phyloP scores from a whole-genome alignment of 495 filamentous ascomycete genomes.

The Xylaria cubensis region DNA sequence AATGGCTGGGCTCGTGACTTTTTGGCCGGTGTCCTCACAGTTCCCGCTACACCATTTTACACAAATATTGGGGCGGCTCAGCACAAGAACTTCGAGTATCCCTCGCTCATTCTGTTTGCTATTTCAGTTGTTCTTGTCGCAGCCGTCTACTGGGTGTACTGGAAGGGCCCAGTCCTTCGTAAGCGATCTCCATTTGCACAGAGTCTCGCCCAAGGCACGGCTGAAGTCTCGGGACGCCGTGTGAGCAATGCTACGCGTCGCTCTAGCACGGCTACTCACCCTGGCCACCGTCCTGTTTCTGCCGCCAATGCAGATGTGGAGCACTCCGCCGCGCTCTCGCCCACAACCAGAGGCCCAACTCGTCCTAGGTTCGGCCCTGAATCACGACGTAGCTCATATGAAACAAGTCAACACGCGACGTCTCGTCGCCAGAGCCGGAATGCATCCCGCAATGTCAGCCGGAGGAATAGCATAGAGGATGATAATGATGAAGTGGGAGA shows the following conservation, averaged over 20 bases:
- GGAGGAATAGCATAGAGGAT: conserved; percentile 34
- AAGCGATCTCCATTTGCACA: conserved; percentile 80
- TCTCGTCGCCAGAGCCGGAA: conserved; percentile 40
- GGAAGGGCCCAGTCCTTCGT: conserved; percentile 72
- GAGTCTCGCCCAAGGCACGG: conserved; percentile 62
- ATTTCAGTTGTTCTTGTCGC: conserved; percentile 73
- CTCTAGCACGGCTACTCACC: conserved; percentile 1
- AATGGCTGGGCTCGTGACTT: conserved; percentile 79
- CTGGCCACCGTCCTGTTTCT: neutral
- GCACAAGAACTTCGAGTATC: conserved; percentile 66
- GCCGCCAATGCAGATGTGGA: conserved; percentile 11
- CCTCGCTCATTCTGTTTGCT: conserved; percentile 75
- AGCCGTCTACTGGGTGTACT: conserved; percentile 83
- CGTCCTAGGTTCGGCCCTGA: conserved; percentile 24
- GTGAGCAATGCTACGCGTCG: conserved; percentile 12
- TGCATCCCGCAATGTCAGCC: conserved; percentile 34
- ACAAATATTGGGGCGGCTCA: conserved; percentile 62
- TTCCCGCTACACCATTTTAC: conserved; percentile 77
- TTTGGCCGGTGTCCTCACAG: conserved; percentile 80
- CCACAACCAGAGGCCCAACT: neutral
- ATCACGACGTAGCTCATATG: conserved; percentile 40
- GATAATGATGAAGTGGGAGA: conserved; percentile 11
- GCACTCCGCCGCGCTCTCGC: neutral
- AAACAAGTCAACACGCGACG: conserved; percentile 36
- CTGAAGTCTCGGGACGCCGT: conserved; percentile 45